These are phyloP conservation scores for Penicillium samsonianum DNA, from an alignment of 495 filamentous ascomycete species.

Conservation along the genomic window DNA sequence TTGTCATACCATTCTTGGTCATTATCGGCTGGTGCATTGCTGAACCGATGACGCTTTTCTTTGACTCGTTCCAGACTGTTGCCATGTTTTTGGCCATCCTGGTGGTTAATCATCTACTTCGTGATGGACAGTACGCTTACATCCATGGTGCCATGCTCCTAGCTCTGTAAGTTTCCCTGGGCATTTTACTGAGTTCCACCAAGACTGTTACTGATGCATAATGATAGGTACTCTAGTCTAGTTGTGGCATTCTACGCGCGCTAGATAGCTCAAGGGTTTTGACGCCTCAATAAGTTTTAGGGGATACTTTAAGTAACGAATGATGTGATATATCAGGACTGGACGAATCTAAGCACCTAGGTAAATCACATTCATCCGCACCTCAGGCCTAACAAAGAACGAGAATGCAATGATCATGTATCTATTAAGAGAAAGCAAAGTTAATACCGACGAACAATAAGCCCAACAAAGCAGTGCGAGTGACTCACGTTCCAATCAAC, in stretches of 20 bases:
- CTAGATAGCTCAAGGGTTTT: not conserved
- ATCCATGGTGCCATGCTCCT: slow-evolving; percentile 28
- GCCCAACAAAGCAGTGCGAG: not conserved
- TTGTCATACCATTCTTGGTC: slow-evolving; percentile 41
- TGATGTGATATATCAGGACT: not conserved
- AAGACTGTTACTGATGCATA: not conserved
- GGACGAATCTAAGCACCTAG: not conserved
- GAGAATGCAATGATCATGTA: slow-evolving; percentile 20
- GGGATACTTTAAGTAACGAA: not conserved
- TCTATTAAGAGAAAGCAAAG: slow-evolving; percentile 1
- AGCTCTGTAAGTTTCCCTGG: slow-evolving; percentile 17
- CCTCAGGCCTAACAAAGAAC: slow-evolving; percentile 20
- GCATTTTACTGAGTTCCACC: no score
- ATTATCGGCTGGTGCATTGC: slow-evolving; percentile 42
- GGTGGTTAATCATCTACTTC: slow-evolving; percentile 41
- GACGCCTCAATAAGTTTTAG: not conserved
- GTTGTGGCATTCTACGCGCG: slow-evolving; percentile 14
- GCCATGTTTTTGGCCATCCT: slow-evolving; percentile 35
- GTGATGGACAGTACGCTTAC: slow-evolving; percentile 72
- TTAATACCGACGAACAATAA: not conserved
- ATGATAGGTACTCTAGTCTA: slow-evolving; percentile 11
- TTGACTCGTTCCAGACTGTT: slow-evolving; percentile 38
- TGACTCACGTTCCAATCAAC: slow-evolving; percentile 30
- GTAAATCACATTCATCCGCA: slow-evolving; percentile 6
- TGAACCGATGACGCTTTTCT: slow-evolving; percentile 35